Percentiles rank a stretch among this genome's conserved stretches.
Evolutionary conservation across 2,329 filamentous ascomycete genomes (phyloP).

Genomic region (Ophiostoma australiae): DNA sequence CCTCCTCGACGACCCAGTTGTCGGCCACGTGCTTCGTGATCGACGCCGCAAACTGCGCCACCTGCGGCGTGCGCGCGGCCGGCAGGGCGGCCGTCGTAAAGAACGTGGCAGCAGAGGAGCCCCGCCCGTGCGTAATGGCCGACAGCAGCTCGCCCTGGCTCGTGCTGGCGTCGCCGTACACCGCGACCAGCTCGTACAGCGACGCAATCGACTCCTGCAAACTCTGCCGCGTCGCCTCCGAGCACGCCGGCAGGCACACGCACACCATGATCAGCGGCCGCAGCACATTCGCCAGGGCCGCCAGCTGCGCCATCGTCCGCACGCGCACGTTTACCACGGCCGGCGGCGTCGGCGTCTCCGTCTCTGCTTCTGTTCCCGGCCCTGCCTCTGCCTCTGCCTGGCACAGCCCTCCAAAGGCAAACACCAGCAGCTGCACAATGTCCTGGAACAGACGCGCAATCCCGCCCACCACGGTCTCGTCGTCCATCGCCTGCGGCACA

Average conservation of each 20-base stretch:
- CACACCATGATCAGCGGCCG: slow-evolving; percentile 27
- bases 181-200: not conserved
- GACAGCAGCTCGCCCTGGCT: not conserved
- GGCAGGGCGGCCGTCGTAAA: not conserved
- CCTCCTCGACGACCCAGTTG: slow-evolving; percentile 38
- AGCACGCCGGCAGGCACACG: slow-evolving; percentile 19
- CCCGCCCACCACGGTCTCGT: slow-evolving; percentile 33
- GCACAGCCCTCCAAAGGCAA: not conserved
- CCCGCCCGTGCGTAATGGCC: not conserved
- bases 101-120: not conserved
- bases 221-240: not conserved
- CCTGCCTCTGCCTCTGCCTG: not conserved
- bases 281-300: slow-evolving; percentile 26
- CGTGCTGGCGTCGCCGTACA: not conserved
- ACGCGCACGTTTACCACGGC: slow-evolving; percentile 26
- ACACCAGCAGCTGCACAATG: slow-evolving; percentile 25
- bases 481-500: slow-evolving; percentile 38
- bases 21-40: slow-evolving; percentile 43
- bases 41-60: slow-evolving; percentile 40
- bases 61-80: slow-evolving; percentile 28
- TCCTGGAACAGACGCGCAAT: slow-evolving; percentile 35
- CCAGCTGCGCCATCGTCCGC: slow-evolving; percentile 30
- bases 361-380: not conserved
- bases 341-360: not conserved
- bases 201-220: not conserved